Percentiles rank a stretch among this genome's conserved stretches.
Conservation (phyloP, 2,329 filamentous ascomycete genomes). For the Knufia fluminis region DNA sequence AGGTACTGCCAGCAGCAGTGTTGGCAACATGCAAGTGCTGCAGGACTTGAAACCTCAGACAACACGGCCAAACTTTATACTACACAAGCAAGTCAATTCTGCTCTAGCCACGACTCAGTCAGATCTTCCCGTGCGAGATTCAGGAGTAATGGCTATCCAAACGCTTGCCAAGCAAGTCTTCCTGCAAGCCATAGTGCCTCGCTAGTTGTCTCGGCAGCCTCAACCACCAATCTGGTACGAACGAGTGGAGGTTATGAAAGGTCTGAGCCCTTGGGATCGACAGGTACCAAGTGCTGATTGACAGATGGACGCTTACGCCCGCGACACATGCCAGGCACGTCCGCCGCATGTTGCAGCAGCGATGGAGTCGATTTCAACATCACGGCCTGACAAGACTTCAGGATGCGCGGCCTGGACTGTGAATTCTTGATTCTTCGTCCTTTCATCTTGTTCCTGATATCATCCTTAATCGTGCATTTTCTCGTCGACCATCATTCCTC, state of each 20-base stretch:
- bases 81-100: neutral
- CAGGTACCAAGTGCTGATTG: slow-evolving; percentile 1
- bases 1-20: no score
- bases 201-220: neutral
- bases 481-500: neutral
- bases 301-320: neutral
- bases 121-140: neutral
- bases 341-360: neutral
- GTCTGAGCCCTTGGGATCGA: slow-evolving; percentile 2
- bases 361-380: slow-evolving; percentile 6
- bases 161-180: neutral
- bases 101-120: neutral
- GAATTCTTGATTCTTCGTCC: neutral
- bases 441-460: neutral
- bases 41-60: neutral
- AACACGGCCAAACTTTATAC: neutral
- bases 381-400: neutral
- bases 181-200: neutral
- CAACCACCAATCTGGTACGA: slow-evolving; percentile 3
- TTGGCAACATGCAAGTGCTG: no score
- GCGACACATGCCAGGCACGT: neutral
- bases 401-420: neutral
- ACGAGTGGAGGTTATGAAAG: neutral
- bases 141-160: neutral
- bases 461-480: slow-evolving; percentile 1